phyloP scores from a whole-genome alignment of 306 rosid genomes.

The Lotus japonicus region DNA sequence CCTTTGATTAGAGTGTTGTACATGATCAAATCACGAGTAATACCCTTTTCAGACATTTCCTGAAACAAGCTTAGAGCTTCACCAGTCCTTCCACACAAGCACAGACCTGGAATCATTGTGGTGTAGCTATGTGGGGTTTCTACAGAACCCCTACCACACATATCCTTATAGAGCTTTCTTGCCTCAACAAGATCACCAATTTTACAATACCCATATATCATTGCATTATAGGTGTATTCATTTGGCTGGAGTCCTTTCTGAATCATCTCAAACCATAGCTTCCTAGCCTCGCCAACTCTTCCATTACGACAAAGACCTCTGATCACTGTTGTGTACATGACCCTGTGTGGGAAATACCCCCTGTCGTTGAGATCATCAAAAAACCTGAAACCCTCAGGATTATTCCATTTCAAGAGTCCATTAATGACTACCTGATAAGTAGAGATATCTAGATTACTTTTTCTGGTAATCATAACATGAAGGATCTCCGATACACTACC shows the following conservation, averaged over 20 bases:
- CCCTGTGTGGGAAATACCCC: slow-evolving; percentile 64
- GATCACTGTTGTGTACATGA: slow-evolving; percentile 70
- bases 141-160: slow-evolving; percentile 46
- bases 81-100: slow-evolving; percentile 24
- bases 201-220: slow-evolving; percentile 48
- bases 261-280: slow-evolving; percentile 84
- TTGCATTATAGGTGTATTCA: slow-evolving; percentile 45
- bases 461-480: slow-evolving; percentile 58
- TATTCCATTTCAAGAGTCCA: slow-evolving; percentile 43
- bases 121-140: slow-evolving; percentile 41
- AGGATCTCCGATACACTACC: slow-evolving; percentile 51
- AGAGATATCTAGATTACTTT: slow-evolving; percentile 33
- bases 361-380: slow-evolving; percentile 73
- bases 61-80: slow-evolving; percentile 50
- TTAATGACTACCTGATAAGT: slow-evolving; percentile 57
- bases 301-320: slow-evolving; percentile 46
- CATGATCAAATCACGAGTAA: too few species aligned
- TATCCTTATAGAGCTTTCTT: slow-evolving; percentile 46
- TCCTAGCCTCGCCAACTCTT: slow-evolving; percentile 53
- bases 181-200: slow-evolving; percentile 44
- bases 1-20: slow-evolving; percentile 33
- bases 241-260: slow-evolving; percentile 57
- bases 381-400: slow-evolving; percentile 39
- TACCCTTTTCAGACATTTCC: too few species aligned
- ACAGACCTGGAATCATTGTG: background rate